Conservation (phyloP, 176 grass and related monocot genomes). For the Carex myosuroides region DNA sequence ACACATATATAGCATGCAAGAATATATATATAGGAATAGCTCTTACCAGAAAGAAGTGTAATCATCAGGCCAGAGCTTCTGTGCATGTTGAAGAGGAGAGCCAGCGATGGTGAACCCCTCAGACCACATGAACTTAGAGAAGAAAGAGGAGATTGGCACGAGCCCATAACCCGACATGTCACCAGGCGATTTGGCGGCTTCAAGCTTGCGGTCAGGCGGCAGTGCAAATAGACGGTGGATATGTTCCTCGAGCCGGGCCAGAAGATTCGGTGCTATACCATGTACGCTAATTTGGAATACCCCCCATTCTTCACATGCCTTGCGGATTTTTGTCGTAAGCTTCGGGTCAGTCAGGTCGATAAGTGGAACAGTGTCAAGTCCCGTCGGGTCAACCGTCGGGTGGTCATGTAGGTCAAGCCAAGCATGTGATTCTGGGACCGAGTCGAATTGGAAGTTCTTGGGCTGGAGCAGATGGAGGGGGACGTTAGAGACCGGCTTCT, state of each 20-base stretch:
- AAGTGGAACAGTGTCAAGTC: conserved; percentile 48
- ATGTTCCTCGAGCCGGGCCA: conserved; percentile 49
- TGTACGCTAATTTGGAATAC: conserved; percentile 69
- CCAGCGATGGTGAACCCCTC: conserved; percentile 95
- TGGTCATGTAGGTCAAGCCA: conserved; percentile 66
- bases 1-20: background rate
- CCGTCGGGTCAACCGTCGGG: conserved; percentile 34
- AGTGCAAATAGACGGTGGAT: conserved; percentile 70
- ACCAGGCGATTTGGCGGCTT: conserved; percentile 44
- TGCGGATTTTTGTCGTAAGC: conserved; percentile 4
- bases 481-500: conserved; percentile 40
- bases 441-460: conserved; percentile 30
- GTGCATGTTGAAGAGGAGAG: conserved; percentile 50
- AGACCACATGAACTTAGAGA: conserved; percentile 99
- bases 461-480: conserved; percentile 30
- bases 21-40: background rate
- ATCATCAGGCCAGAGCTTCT: conserved; percentile 86
- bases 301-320: conserved; percentile 72
- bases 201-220: conserved; percentile 52
- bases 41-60: conserved; percentile 70
- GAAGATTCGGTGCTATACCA: conserved; percentile 30
- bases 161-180: conserved; percentile 70
- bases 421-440: conserved; percentile 77
- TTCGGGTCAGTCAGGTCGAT: conserved; percentile 40
- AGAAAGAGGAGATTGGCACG: conserved; percentile 95